Base-by-base conservation (phyloP, 2,329 filamentous ascomycete species). In the Fusarium protoensiforme region DNA sequence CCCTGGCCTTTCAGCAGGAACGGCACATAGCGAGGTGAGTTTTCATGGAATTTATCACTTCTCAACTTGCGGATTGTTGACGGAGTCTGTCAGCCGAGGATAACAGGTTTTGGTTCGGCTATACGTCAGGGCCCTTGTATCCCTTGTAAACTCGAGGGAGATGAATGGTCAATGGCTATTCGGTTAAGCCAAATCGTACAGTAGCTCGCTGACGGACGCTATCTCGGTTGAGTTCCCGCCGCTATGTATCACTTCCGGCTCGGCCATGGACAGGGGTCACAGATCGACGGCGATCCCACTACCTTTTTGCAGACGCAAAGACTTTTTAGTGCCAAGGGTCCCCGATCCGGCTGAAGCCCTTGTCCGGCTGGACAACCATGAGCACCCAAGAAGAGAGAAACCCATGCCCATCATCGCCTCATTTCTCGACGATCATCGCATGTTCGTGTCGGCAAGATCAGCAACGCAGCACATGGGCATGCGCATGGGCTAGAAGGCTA, bases 211-310 rank as follows among this genome's bases (percentile, higher is more conserved):
- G 63, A 64, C 62, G 62, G 59, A 61, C 61, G 54, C 61, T 60
- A 71, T 51, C 59, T 61, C 59, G 57, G 68, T 53, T 63, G 41
- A 54, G 35, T 56, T 58, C 48, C 58, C 53, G 33, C 35, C 54
- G 35, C 54, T 57, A 56, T 35, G 51, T 56, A 38, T 38, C 53
- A 36, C 54, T 13, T 57, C 22, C 22, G 18, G 33, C 53, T 46
- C 56, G 35, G 46, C 38, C 36, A 65, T 27, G 31, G 61, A 54
- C 60, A 43, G 31, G 64, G 64, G 39, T 60, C 54, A 18, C 20
- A 67, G 70, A 73, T 73, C 67, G 57, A 65, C 56, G 48, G 46
- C 57, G 62, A 58, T 68, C 63, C 46, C 54, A 61, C 46, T 68
- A 29, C 53, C 33, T 41, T 61, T 43, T 62, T 58, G 36, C 56